Evolutionary conservation across 192 early-diverging fungal genomes (phyloP), one percentile per base, ranked within the genome.

Genomic region (Mortierella antarctica): DNA sequence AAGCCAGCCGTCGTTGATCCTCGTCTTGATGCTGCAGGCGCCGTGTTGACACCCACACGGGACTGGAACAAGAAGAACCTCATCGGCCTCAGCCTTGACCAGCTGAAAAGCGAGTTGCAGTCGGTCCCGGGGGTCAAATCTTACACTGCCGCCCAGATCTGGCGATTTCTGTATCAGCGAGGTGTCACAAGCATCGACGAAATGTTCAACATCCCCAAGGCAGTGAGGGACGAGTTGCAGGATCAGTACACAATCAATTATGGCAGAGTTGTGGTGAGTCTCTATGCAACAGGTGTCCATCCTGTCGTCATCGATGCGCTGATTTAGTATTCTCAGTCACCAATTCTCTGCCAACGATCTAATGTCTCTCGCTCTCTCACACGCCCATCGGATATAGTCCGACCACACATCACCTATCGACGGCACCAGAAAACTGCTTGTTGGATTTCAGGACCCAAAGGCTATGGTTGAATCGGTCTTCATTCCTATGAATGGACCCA

Each of bases 391-490:
- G 31, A 0, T 2, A 8, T 66, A 68, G 70, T 65, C 75, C n/a
- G 65, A 63, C 41, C 59, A 86, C 54, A 74, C 87, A 59, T 79
- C 86, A 14, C 89, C 91, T 31, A 53, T 31, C 4, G 91, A 92
- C 54, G 86, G 85, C 10, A 91, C 91, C 10, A 83, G 91, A 15
- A 92, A 92, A 61, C 83, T 91, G 59, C 71, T 92, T 0, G 83
- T 92, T 18, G 88, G 85, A 57, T 90, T 87, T 65, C 66, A 83
- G 49, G 86, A 92, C 40, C 82, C 89, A 17, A 82, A 83, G 46
- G 87, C 89, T 0, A 74, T 88, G 57, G 88, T 94, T 15, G 95
- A 96, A 66, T 89, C 92, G 6, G 95, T 95, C 31, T 86, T 91
- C 53, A 96, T 95, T 52, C 94, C 94, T 4, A 86, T 92, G 63